Percentiles rank a stretch among this genome's conserved stretches.
These are phyloP conservation scores for Ottelia alismoides DNA, from an alignment of 106 monocot genomes.

Conservation along the genomic window DNA sequence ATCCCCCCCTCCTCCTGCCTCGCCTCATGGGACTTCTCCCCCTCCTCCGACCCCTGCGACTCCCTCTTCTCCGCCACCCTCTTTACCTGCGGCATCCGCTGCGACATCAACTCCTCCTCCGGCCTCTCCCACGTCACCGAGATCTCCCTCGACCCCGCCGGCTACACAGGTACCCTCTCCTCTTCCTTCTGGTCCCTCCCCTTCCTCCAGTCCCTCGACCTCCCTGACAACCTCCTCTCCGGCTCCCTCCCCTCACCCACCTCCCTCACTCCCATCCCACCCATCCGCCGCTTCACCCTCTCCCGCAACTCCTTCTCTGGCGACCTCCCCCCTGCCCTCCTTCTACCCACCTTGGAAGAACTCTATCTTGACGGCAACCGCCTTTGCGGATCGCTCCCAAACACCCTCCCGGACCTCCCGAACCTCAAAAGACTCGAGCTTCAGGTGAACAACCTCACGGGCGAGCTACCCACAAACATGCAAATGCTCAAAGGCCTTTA, in stretches of 20 bases:
- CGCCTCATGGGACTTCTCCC: constrained; percentile 57
- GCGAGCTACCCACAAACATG: constrained; percentile 30
- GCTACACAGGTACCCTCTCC: constrained; percentile 39
- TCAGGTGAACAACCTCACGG: constrained; percentile 40
- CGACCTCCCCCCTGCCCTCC: constrained; percentile 15
- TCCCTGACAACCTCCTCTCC: constrained; percentile 41
- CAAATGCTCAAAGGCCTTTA: constrained; percentile 9
- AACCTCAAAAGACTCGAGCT: constrained; percentile 34
- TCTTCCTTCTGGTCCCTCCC: constrained; percentile 37
- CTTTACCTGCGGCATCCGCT: constrained; percentile 78
- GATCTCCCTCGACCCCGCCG: constrained; percentile 48
- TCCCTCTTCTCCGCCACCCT: constrained; percentile 21
- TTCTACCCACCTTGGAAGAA: constrained; percentile 18
- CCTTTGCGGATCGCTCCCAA: constrained; percentile 24
- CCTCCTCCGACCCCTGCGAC: constrained; percentile 50
- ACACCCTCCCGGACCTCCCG: neutral
- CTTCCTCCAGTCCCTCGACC: constrained; percentile 34
- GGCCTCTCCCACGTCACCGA: constrained; percentile 42
- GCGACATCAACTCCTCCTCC: constrained; percentile 21
- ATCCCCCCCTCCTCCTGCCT: constrained; percentile 48
- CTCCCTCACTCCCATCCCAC: constrained; percentile 2
- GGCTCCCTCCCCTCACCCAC: constrained; percentile 26
- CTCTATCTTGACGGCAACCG: constrained; percentile 41
- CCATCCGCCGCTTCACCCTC: constrained; percentile 41
- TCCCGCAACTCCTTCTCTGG: constrained; percentile 63